Base-by-base conservation (phyloP, 257 asterid species). In the Linderniella brevidens region DNA sequence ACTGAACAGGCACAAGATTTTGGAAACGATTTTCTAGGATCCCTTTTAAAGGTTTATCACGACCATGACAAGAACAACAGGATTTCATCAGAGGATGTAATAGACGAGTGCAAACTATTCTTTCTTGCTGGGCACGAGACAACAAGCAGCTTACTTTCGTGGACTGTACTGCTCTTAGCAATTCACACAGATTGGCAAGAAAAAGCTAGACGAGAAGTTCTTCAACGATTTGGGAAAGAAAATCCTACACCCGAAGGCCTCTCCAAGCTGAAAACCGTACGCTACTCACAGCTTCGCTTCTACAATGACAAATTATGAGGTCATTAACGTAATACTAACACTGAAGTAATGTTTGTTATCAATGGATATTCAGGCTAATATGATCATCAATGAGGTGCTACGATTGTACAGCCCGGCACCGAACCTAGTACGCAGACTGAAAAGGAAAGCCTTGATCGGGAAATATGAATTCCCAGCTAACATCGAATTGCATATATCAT, bases 61-160 rank as follows among this genome's bases (percentile, higher is more conserved):
- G n/a, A n/a, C n/a, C n/a, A n/a, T n/a, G n/a, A n/a, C n/a, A n/a
- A n/a, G n/a, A n/a, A n/a, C n/a, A n/a, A n/a, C n/a, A n/a, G n/a
- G n/a, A n/a, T n/a, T n/a, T n/a, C n/a, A n/a, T n/a, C n/a, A n/a
- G n/a, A n/a, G n/a, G 80, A 75, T 12, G 67, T 78, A 29, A 74
- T 71, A 16, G 92, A 80, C 52, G 93, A 82, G 37, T 82, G 92
- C 76, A 82, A 78, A 50, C 70, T 85, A 37, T 64, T 82, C 67
- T 75, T 78, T 56, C 75, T 78, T 10, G 92, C 92, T 1, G 93
- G 93, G 14, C 92, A 82, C 3, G 93, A 82, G 60, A 84, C 95
- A 0, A 65, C 92, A 1, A 60, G 76, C 5, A 57, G 76, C 0
- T 51, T 73, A 48, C 81, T 84, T 15, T 55, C 67, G 19, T 84